These are phyloP conservation scores for Linum tenue DNA, from an alignment of 345 rosid species.

Conservation along the genomic window DNA sequence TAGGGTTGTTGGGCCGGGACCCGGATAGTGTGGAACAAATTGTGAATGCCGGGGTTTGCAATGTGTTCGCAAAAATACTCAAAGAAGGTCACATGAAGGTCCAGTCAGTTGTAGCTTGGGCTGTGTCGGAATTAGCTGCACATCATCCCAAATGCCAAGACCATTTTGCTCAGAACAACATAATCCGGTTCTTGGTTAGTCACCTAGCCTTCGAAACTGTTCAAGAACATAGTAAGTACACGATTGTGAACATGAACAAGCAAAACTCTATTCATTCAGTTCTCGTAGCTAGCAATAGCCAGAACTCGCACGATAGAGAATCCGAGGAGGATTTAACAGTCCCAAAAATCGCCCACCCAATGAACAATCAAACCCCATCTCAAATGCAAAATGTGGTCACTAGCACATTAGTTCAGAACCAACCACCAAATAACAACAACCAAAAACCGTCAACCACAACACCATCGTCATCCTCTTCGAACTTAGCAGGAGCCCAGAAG, in stretches of 20 bases:
- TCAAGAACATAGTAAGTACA: constrained; percentile 23
- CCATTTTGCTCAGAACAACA: constrained; percentile 25
- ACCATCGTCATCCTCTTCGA: neutral
- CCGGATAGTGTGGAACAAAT: constrained; percentile 1
- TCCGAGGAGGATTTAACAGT: constrained; percentile 11
- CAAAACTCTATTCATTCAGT: constrained; percentile 22
- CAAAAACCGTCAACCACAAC: neutral
- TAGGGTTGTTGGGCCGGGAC: constrained; percentile 1
- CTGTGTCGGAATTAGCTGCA: constrained; percentile 24
- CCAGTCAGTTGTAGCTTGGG: constrained; percentile 28
- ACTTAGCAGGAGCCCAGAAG: neutral
- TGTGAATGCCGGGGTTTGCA: constrained; percentile 15
- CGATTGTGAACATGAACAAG: constrained; percentile 20
- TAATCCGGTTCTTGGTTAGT: constrained; percentile 22
- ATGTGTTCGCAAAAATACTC: constrained; percentile 20
- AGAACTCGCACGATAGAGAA: neutral
- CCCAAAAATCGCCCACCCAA: constrained; percentile 12
- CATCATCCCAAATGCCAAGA: constrained; percentile 26
- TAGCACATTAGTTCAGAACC: neutral
- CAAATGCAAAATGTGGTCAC: constrained; percentile 16
- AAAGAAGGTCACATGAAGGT: constrained; percentile 27
- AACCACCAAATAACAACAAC: neutral
- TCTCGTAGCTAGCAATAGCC: constrained; percentile 16
- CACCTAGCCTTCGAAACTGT: constrained; percentile 26
- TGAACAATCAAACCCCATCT: constrained; percentile 8